A percentile compares a stretch with the other conserved stretches of the same genome.
These are phyloP conservation scores for Dinochytrium kinnereticum DNA, from an alignment of 371 early-diverging fungal species.

Conservation along the genomic window DNA sequence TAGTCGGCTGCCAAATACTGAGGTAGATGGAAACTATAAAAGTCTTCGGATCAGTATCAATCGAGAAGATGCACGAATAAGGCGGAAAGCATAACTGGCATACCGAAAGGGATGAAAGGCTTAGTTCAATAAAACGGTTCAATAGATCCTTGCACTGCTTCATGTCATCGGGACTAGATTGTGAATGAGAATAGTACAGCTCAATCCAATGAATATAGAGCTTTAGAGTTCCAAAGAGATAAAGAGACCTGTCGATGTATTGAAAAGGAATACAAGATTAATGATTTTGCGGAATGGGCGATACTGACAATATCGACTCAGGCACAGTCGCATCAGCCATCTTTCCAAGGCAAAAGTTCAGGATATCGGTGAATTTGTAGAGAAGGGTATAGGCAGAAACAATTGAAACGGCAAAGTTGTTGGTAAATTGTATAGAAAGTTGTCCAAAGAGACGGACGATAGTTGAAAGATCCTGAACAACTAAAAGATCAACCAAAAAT, in stretches of 20 bases:
- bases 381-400: neutral
- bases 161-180: neutral
- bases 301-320: constrained; percentile 2
- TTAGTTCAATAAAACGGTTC: neutral
- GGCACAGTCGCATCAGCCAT: neutral
- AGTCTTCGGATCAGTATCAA: neutral
- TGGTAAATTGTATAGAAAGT: constrained; percentile 1
- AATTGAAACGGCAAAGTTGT: neutral
- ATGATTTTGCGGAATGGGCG: neutral
- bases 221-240: constrained; percentile 7
- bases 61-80: neutral
- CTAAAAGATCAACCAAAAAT: neutral
- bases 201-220: constrained; percentile 10
- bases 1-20: neutral
- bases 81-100: neutral
- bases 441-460: constrained; percentile 8
- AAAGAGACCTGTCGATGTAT: neutral
- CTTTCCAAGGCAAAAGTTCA: neutral
- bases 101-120: neutral
- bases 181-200: neutral
- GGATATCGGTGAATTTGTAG: neutral
- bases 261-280: neutral
- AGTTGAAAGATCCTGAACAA: constrained; percentile 11
- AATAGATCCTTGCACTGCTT: neutral
- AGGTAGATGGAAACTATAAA: neutral